Base-by-base conservation (phyloP, 352 stramenopile genomes). In the Globisporangium sylvaticum region DNA sequence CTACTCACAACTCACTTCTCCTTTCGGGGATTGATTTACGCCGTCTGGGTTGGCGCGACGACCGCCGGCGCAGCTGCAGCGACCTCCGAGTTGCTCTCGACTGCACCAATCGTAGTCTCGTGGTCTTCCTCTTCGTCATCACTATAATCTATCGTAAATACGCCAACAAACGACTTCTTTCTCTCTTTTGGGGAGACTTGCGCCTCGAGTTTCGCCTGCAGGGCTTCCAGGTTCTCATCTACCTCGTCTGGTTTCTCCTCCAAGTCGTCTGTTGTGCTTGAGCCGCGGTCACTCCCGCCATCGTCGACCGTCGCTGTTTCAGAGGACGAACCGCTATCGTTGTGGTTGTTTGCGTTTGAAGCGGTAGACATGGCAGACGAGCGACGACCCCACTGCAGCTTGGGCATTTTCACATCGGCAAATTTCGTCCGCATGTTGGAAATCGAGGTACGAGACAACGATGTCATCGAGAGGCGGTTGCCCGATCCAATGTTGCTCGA, bases 81-180 rank as follows among this genome's bases (percentile, higher is more conserved):
- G n/a, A 34, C 37, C 39, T 64, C 58, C 25, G 39, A 61, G 31
- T 31, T 61, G 31, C 29, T 50, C 12, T 8, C 54, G 29, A 10
- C 37, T 44, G 14, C 37, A 22, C 18, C 25, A 42, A 46, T 34
- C 22, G n/a, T 20, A n/a, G 4, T 42, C 9, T n/a, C 39, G 3
- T 63, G 68, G n/a, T 76, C 59, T 14, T 87, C 77, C 15, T 87
- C 80, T 67, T 92, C 81, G 59, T 90, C 81, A 52, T 92, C 84
- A 62, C 83, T 91, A 68, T 91, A 88, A 62, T 90, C 83, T 75
- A 92, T 92, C 55, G 84, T 92, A 63, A 92, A 92, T 58, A 92
- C 81, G 18, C 80, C 84, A 20, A 89, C 81, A 67, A 92, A 92
- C 27, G 53, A 63, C 68, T 78, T 78, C 50, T 85, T 80, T 25